These are phyloP conservation scores for Fusarium mangiferae DNA, from an alignment of 2,329 filamentous ascomycete species.

Conservation along the genomic window DNA sequence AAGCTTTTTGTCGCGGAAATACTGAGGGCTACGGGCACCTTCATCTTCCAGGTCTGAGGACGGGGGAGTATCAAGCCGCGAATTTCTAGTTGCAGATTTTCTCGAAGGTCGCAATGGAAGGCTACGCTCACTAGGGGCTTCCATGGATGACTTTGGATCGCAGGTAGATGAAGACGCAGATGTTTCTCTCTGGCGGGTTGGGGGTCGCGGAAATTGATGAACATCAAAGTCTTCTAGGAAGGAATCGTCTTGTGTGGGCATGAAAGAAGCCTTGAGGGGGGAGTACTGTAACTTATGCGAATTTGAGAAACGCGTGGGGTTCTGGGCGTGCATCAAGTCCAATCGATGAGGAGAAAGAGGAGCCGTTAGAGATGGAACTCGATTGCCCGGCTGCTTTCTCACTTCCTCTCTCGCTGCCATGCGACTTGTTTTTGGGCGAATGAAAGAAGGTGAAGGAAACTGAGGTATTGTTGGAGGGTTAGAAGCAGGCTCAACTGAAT, in stretches of 20 bases:
- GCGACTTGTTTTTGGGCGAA: constrained; percentile 63
- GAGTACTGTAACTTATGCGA: constrained; percentile 29
- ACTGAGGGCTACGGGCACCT: constrained; percentile 10
- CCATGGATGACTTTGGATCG: constrained; percentile 34
- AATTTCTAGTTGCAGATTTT: constrained; percentile 29
- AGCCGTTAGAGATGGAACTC: constrained; percentile 45
- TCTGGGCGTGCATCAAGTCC: constrained; percentile 23
- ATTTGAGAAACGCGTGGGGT: constrained; percentile 18
- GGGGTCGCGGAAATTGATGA: constrained; percentile 52
- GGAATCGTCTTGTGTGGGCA: constrained; percentile 35
- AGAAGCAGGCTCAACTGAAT: constrained; percentile 37
- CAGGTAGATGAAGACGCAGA: constrained; percentile 40
- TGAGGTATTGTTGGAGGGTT: constrained; percentile 46
- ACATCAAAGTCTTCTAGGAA: constrained; percentile 48
- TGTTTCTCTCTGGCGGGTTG: constrained; percentile 42
- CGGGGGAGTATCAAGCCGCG: constrained; percentile 49
- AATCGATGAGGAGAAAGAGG: constrained; percentile 29
- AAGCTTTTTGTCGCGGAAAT: constrained; percentile 44
- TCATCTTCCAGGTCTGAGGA: constrained; percentile 50
- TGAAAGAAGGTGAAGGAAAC: constrained; percentile 65
- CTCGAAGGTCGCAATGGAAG: constrained; percentile 42
- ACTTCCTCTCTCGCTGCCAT: constrained; percentile 68
- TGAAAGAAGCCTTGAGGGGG: constrained; percentile 43
- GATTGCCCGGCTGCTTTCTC: constrained; percentile 43
- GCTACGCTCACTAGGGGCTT: constrained; percentile 40